phyloP scores from a whole-genome alignment of 768 basidiomycete genomes.

The Trichaptum fuscoviolaceum region DNA sequence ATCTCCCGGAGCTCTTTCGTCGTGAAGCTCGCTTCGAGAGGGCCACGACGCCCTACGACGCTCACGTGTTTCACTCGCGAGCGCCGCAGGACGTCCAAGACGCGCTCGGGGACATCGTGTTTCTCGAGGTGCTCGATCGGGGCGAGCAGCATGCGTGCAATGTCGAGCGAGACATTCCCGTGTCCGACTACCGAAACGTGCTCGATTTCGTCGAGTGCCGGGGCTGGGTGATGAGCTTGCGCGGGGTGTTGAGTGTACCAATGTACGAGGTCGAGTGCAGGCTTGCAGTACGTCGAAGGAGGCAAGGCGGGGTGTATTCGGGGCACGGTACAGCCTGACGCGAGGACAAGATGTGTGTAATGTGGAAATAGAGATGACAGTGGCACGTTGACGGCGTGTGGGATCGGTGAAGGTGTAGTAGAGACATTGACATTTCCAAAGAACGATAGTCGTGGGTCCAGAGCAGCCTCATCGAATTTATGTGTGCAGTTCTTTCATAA shows the following conservation, averaged over 20 bases:
- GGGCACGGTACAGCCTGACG: conserved; percentile 77
- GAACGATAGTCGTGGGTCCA: conserved; percentile 79
- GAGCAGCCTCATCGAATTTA: conserved; percentile 82
- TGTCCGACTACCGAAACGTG: conserved; percentile 88
- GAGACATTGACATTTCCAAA: conserved; percentile 83
- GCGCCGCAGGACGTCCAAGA: conserved; percentile 58
- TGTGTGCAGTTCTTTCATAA: conserved; percentile 84
- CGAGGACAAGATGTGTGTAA: conserved; percentile 84
- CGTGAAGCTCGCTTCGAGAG: conserved; percentile 84
- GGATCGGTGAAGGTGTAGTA: conserved; percentile 34
- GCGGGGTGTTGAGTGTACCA: conserved; percentile 97
- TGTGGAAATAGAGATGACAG: conserved; percentile 54
- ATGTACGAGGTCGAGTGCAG: conserved; percentile 82
- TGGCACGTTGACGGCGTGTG: conserved; percentile 52
- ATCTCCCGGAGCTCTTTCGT: conserved; percentile 92
- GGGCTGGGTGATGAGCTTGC: conserved; percentile 38
- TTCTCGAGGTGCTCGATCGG: conserved; percentile 50
- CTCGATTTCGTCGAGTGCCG: conserved; percentile 54
- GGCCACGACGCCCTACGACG: conserved; percentile 82
- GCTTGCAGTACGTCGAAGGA: conserved; percentile 45
- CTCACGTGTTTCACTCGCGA: conserved; percentile 72
- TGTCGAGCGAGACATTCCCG: conserved; percentile 91
- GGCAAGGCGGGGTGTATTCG: conserved; percentile 50
- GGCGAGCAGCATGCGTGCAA: conserved; percentile 86
- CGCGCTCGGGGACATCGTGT: conserved; percentile 76